Evolutionary conservation across 768 basidiomycete species (phyloP).

Genomic region (Pleurotus citrinopileatus): DNA sequence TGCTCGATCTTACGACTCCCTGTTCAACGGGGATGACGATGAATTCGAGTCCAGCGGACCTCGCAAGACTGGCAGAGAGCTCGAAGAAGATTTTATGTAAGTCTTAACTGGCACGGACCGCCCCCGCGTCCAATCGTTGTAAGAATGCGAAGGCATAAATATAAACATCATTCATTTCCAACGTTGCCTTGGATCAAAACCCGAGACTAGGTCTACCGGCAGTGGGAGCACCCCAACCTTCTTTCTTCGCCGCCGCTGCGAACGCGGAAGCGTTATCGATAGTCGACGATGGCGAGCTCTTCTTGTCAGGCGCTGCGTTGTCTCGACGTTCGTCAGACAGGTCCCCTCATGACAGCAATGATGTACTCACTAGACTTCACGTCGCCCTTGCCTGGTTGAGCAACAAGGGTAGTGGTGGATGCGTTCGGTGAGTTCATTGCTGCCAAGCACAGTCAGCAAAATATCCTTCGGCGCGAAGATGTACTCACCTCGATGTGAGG

Average conservation of each 20-base stretch:
- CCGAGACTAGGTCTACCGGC: slow-evolving; percentile 21
- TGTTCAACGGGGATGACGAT: slow-evolving; percentile 66
- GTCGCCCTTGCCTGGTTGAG: neutral
- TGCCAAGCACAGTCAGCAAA: neutral
- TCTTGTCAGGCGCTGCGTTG: neutral
- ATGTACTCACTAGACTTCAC: neutral
- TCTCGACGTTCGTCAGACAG: neutral
- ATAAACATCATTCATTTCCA: neutral
- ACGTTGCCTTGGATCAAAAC: neutral
- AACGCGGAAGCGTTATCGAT: slow-evolving; percentile 15
- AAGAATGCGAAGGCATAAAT: neutral
- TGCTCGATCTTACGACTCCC: slow-evolving; percentile 78
- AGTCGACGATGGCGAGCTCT: neutral
- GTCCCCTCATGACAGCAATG: neutral
- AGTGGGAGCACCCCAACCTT: slow-evolving; percentile 23
- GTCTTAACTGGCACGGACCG: no score
- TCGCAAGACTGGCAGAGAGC: slow-evolving; percentile 63
- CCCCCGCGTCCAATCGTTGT: no score
- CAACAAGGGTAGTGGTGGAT: neutral
- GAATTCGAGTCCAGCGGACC: slow-evolving; percentile 38
- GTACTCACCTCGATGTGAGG: neutral
- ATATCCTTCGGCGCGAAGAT: neutral
- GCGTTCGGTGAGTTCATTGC: slow-evolving; percentile 1
- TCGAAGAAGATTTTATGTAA: slow-evolving; percentile 91
- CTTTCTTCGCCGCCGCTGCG: slow-evolving; percentile 16